Percentiles rank a stretch among this genome's conserved stretches.
Conservation (phyloP, 73 alveolate species). For the Tetrahymena thermophila region DNA sequence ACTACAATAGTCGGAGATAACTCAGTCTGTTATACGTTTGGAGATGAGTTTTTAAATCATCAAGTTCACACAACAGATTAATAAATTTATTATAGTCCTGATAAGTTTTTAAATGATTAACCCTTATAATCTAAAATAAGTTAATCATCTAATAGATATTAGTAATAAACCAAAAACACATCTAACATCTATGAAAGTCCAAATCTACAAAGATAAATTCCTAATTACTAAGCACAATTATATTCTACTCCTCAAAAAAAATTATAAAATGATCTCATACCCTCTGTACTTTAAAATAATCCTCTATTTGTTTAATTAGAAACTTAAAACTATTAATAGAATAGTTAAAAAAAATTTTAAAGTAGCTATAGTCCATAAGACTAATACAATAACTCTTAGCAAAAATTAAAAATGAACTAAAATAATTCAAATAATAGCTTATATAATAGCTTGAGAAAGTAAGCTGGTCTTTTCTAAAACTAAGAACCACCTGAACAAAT, state of each 20-base stretch:
- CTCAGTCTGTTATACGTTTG: background rate
- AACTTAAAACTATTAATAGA: background rate
- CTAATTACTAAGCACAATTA: background rate
- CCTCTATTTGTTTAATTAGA: background rate
- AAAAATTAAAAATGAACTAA: too few species aligned
- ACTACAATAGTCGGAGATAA: background rate
- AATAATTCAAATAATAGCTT: background rate
- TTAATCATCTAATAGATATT: background rate
- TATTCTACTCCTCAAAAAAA: background rate
- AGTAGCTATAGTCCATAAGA: background rate
- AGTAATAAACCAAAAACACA: background rate
- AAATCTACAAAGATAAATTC: background rate
- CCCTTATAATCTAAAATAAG: background rate
- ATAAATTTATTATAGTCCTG: background rate
- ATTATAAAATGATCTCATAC: background rate
- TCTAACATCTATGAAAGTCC: background rate
- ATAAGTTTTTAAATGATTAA: too few species aligned
- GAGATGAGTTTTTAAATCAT: background rate
- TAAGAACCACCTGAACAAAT: background rate
- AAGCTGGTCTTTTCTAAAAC: background rate
- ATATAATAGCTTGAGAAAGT: background rate
- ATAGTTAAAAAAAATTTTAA: too few species aligned
- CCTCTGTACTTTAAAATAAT: background rate
- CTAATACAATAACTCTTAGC: background rate
- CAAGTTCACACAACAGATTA: background rate